Base-by-base conservation (phyloP, 306 rosid genomes). In the Dalbergia cochinchinensis region DNA sequence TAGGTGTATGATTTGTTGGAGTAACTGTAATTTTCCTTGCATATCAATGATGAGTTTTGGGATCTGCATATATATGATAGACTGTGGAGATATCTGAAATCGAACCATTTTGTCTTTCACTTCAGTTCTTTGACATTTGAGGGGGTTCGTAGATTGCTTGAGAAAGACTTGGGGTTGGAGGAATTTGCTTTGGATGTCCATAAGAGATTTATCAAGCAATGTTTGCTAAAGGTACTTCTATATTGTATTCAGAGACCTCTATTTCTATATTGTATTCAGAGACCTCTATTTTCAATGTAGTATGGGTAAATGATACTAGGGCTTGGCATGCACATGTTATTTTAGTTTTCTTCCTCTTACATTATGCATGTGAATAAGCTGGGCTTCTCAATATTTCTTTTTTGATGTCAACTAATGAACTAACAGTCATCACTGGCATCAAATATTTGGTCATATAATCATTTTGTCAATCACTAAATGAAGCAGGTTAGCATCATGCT, bases 61-160 rank as follows among this genome's bases (percentile, higher is more conserved):
- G 39, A n/a, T 31, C 12, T 51, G 45, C 12, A n/a, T 5, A 12
- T 73, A 20, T 42, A 26, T 9, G 20, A 26, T n/a, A 19, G 44
- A 59, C 34, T 72, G 11, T 18, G 6, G 4, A 42, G 71, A 31
- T 6, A 54, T 76, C 57, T 33, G 54, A 51, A 11, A 33, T 69
- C 67, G 1, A 55, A 10, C 61, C 18, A 55, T 18, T 6, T 47
- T 64, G 0, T 73, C 59, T 77, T 84, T 80, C 9, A 26, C 1
- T 87, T 89, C 97, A 95, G 99, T 79, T 91, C 98, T 67, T 84
- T 95, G 89, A 95, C 99, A 44, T 84, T 92, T 74, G 98, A 89
- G 80, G 94, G 97, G 20, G 99, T 95, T 63, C 94, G 99, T 65
- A 89, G 99, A 82, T 82, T 95, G 87, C 88, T 95, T 48, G 99